Conservation (phyloP, 2,329 filamentous ascomycete species). For the Colletotrichum caudatum region DNA sequence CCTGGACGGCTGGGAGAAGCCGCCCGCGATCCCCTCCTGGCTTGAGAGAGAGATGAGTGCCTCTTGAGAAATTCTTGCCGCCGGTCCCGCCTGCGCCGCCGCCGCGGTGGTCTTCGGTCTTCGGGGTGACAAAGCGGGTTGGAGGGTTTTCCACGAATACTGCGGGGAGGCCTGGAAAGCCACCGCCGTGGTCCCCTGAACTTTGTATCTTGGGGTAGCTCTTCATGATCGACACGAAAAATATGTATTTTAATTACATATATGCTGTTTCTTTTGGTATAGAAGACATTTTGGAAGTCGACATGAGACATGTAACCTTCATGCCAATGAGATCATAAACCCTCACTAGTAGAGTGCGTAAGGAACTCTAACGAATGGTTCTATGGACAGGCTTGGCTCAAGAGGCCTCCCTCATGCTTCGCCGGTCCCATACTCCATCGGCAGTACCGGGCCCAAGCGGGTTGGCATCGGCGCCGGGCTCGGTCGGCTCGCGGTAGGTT, state of each 20-base stretch:
- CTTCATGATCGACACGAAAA: background rate
- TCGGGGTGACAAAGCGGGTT: background rate
- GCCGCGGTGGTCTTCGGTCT: background rate
- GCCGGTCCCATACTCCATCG: background rate
- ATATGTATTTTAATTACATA: background rate
- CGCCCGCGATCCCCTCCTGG: slow-evolving; percentile 71
- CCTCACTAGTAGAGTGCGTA: background rate
- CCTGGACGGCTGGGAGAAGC: slow-evolving; percentile 70
- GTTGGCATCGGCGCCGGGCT: slow-evolving; percentile 9
- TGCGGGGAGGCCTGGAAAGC: slow-evolving; percentile 7
- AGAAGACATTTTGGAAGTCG: background rate
- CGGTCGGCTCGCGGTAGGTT: slow-evolving; percentile 10
- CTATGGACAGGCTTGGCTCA: background rate
- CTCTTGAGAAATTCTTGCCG: slow-evolving; percentile 32
- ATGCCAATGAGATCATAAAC: background rate
- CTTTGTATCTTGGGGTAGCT: background rate
- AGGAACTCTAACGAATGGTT: too few species aligned
- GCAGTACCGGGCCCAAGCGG: background rate
- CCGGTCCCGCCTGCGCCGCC: background rate
- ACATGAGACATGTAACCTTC: background rate
- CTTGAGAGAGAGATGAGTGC: slow-evolving; percentile 63
- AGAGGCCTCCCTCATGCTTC: background rate
- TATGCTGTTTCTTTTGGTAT: background rate
- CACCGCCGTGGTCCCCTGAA: slow-evolving; percentile 2
- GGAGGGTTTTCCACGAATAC: slow-evolving; percentile 28